A percentile compares a stretch with the other conserved stretches of the same genome.
These are phyloP conservation scores for Chaetomium tenue DNA, from an alignment of 495 filamentous ascomycete species.

Conservation along the genomic window DNA sequence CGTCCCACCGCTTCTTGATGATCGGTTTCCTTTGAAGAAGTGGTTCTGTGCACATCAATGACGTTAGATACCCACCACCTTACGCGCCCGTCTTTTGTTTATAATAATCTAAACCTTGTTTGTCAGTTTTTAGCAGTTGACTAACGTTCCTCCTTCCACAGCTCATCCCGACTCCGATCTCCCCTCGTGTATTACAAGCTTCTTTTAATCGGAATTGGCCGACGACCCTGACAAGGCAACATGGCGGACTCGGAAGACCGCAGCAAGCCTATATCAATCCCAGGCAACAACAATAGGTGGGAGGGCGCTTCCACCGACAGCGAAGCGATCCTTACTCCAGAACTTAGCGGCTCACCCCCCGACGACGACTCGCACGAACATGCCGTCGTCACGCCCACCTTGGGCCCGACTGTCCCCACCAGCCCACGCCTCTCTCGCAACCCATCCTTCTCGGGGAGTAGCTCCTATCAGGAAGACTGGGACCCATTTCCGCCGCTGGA, in stretches of 20 bases:
- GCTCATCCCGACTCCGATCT: not conserved
- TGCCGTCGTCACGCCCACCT: constrained; percentile 44
- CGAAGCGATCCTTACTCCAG: constrained; percentile 45
- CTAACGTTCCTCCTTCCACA: not conserved
- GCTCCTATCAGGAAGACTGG: constrained; percentile 84
- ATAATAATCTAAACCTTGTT: not conserved
- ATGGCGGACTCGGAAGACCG: constrained; percentile 50
- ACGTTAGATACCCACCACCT: constrained; percentile 10
- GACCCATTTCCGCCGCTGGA: constrained; percentile 80
- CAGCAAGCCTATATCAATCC: constrained; percentile 34
- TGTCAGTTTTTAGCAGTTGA: not conserved
- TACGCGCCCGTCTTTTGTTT: not conserved
- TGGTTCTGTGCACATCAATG: constrained; percentile 6
- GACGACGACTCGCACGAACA: constrained; percentile 43
- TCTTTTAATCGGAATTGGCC: not conserved
- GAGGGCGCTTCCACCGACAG: constrained; percentile 46
- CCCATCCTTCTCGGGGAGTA: constrained; percentile 72
- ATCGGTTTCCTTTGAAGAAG: not conserved
- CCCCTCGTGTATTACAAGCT: not conserved
- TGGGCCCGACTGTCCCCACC: constrained; percentile 46
- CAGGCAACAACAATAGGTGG: constrained; percentile 33
- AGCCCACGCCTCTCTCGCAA: constrained; percentile 63
- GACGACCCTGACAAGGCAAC: not conserved
- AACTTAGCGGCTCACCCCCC: constrained; percentile 41
- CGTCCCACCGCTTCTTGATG: constrained; percentile 5